phyloP scores from a whole-genome alignment of 768 basidiomycete species.

The Tremella yokohamensis region DNA sequence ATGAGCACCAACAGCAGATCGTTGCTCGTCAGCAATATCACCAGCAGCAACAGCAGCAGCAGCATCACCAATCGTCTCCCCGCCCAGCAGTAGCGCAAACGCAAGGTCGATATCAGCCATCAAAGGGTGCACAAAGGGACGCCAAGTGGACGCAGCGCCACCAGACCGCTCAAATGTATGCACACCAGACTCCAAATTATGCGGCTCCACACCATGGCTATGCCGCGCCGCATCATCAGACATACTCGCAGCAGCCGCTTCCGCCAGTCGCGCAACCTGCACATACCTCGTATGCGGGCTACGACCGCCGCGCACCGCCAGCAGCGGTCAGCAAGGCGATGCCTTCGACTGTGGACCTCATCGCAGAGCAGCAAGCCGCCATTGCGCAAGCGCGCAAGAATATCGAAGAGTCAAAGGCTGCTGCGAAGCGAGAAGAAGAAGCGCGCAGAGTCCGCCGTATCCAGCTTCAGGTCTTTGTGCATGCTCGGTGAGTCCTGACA shows the following conservation, averaged over 20 bases:
- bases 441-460: slow-evolving; percentile 29
- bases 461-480: slow-evolving; percentile 43
- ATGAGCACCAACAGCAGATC: slow-evolving; percentile 1
- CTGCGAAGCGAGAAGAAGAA: slow-evolving; percentile 13
- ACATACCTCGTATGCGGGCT: neutral
- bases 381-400: slow-evolving; percentile 22
- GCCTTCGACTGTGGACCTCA: neutral
- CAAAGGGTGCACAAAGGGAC: slow-evolving; percentile 38
- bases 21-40: neutral
- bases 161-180: neutral
- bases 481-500: slow-evolving; percentile 32
- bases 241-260: too few species aligned
- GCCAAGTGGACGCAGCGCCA: slow-evolving; percentile 22
- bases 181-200: neutral
- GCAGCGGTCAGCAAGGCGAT: neutral
- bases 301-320: neutral
- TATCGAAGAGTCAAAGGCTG: neutral
- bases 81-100: slow-evolving; percentile 8
- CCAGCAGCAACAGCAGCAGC: neutral
- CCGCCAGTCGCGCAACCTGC: too few species aligned
- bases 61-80: slow-evolving; percentile 7
- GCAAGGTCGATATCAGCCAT: slow-evolving; percentile 30
- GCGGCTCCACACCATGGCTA: neutral
- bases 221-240: neutral
- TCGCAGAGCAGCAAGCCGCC: slow-evolving; percentile 20